phyloP scores from a whole-genome alignment of 1,139 yeast genomes.

The Blastobotrys buckinghamii region DNA sequence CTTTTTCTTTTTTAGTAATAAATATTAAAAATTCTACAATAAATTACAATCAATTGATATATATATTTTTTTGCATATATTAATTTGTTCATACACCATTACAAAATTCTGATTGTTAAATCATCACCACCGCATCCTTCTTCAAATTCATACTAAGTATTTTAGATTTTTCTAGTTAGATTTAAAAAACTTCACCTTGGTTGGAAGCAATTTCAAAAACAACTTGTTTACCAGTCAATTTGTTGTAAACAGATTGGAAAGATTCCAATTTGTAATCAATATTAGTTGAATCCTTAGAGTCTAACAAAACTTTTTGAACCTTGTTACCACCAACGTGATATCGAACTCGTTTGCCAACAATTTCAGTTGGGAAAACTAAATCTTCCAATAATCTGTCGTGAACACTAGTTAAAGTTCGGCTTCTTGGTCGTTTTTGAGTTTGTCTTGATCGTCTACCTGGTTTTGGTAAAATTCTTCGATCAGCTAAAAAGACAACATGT shows the following conservation, averaged over 20 bases:
- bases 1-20: not conserved
- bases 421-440: constrained; percentile 99
- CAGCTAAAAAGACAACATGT: constrained; percentile 98
- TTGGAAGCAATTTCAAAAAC: constrained; percentile 86
- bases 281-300: constrained; percentile 95
- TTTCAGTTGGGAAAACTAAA: constrained; percentile 99
- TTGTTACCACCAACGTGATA: constrained; percentile 99
- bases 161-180: not conserved
- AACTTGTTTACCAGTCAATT: constrained; percentile 99
- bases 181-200: constrained; percentile 58
- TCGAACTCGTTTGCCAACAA: constrained; percentile 98
- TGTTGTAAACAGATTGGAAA: constrained; percentile 97
- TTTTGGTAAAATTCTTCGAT: constrained; percentile 99
- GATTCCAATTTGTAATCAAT: constrained; percentile 99
- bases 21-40: no score
- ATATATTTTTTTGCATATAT: no score
- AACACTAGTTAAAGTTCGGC: constrained; percentile 98
- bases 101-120: not conserved
- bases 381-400: constrained; percentile 99
- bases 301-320: constrained; percentile 96
- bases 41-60: no score
- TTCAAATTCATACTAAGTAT: not conserved
- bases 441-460: constrained; percentile 72
- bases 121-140: not conserved
- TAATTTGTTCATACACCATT: not conserved